Evolutionary conservation across 2,329 filamentous ascomycete species (phyloP).

Genomic region (Arthrobotrys entomopaga): DNA sequence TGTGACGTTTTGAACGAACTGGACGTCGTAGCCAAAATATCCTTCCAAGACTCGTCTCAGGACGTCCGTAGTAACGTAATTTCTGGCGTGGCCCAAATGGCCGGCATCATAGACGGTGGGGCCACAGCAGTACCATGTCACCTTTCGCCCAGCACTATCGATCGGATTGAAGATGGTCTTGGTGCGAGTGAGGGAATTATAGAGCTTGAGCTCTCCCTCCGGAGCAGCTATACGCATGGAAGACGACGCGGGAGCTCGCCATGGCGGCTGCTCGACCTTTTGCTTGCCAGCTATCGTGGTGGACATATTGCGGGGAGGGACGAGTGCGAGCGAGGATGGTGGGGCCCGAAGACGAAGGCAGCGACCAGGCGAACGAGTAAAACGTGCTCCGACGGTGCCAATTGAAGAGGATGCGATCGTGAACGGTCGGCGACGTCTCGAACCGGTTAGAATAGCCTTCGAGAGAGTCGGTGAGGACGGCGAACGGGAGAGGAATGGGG

Average conservation of each 20-base stretch:
- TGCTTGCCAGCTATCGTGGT: constrained; percentile 49
- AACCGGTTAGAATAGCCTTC: constrained; percentile 22
- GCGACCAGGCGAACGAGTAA: neutral
- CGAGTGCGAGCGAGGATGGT: constrained; percentile 15
- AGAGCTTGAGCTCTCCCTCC: constrained; percentile 70
- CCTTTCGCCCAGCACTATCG: constrained; percentile 72
- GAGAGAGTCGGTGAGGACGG: constrained; percentile 17
- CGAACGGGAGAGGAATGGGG: neutral
- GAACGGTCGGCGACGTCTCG: constrained; percentile 14
- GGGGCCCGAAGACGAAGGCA: constrained; percentile 23
- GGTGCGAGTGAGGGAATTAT: constrained; percentile 80
- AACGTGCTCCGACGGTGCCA: neutral
- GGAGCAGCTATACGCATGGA: constrained; percentile 65
- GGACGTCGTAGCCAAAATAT: constrained; percentile 83
- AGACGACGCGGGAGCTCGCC: constrained; percentile 43
- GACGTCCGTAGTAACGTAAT: constrained; percentile 91
- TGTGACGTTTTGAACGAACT: constrained; percentile 93
- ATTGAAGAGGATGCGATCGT: constrained; percentile 16
- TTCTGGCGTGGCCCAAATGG: constrained; percentile 84
- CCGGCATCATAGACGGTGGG: constrained; percentile 86
- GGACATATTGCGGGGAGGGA: constrained; percentile 47
- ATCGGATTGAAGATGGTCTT: constrained; percentile 80
- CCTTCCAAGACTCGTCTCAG: constrained; percentile 82
- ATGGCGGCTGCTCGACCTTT: constrained; percentile 54
- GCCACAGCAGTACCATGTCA: constrained; percentile 89